Evolutionary conservation across 164 flowering plant genomes (phyloP).

Genomic region (Hamamelis virginiana): DNA sequence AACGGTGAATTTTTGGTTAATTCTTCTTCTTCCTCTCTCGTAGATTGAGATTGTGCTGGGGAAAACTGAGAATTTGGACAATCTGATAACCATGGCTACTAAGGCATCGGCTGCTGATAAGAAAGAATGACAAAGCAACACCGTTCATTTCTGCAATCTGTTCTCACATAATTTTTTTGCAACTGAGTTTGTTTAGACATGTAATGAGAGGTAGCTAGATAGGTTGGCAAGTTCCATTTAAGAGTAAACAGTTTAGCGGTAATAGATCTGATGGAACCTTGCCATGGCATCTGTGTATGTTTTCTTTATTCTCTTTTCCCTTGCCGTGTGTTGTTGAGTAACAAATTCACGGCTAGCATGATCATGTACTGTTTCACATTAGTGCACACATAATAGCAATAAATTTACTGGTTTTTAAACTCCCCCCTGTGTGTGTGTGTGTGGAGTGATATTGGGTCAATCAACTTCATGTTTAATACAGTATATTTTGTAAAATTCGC

Average conservation of each 20-base stretch:
- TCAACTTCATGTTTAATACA: too few relatives aligned
- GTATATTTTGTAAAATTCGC: too few relatives aligned
- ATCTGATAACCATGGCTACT: conserved; percentile 5
- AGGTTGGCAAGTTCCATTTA: not conserved
- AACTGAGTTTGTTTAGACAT: not conserved
- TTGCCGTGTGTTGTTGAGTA: not conserved
- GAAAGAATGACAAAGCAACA: conserved; percentile 2
- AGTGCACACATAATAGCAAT: too few relatives aligned
- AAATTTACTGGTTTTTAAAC: too few relatives aligned
- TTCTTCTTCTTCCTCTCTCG: not conserved
- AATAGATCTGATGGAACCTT: not conserved
- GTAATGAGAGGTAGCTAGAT: not conserved
- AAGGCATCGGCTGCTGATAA: not conserved
- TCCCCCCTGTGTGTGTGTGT: too few relatives aligned
- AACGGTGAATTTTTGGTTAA: not conserved
- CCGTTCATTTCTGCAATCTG: not conserved
- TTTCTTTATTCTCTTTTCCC: not conserved
- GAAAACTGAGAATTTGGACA: conserved; percentile 21
- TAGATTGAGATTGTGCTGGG: conserved; percentile 39
- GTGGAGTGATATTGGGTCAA: too few relatives aligned
- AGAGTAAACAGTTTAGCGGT: not conserved
- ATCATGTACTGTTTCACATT: too few relatives aligned
- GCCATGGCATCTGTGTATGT: not conserved
- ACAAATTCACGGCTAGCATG: not conserved
- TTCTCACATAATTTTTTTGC: not conserved